phyloP scores from a whole-genome alignment of 345 rosid species.

The Bruguiera parviflora region DNA sequence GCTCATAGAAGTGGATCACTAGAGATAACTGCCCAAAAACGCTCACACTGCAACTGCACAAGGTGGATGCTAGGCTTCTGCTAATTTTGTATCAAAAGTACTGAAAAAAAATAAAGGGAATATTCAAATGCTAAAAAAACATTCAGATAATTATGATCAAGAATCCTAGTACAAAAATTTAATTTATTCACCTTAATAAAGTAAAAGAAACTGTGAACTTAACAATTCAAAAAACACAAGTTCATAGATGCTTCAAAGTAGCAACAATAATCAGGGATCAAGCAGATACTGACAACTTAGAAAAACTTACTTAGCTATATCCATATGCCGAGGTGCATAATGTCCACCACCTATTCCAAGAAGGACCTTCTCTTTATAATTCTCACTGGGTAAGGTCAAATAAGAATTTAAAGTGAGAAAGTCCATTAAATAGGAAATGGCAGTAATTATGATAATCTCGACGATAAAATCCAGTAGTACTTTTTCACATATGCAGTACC shows the following conservation, averaged over 20 bases:
- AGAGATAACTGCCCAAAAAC: too few relatives aligned
- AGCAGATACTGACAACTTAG: not conserved
- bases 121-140: too few relatives aligned
- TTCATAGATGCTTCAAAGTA: not conserved
- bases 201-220: not conserved
- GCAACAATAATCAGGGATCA: not conserved
- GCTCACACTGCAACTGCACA: too few relatives aligned
- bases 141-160: too few relatives aligned
- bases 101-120: too few relatives aligned
- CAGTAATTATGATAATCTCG: not conserved
- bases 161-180: too few relatives aligned
- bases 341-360: constrained; percentile 93
- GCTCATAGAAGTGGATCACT: too few relatives aligned
- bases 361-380: constrained; percentile 60
- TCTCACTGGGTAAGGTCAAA: constrained; percentile 38
- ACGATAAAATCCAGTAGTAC: not conserved
- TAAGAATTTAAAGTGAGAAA: constrained; percentile 7
- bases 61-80: too few relatives aligned
- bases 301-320: constrained; percentile 62
- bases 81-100: too few relatives aligned
- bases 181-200: not conserved
- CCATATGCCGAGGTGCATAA: constrained; percentile 93
- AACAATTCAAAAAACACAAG: not conserved
- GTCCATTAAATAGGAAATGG: not conserved
- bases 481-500: too few relatives aligned